A percentile compares a stretch with the other conserved stretches of the same genome.
These are phyloP conservation scores for Apostasia ramifera DNA, from an alignment of 106 monocot genomes.

Conservation along the genomic window DNA sequence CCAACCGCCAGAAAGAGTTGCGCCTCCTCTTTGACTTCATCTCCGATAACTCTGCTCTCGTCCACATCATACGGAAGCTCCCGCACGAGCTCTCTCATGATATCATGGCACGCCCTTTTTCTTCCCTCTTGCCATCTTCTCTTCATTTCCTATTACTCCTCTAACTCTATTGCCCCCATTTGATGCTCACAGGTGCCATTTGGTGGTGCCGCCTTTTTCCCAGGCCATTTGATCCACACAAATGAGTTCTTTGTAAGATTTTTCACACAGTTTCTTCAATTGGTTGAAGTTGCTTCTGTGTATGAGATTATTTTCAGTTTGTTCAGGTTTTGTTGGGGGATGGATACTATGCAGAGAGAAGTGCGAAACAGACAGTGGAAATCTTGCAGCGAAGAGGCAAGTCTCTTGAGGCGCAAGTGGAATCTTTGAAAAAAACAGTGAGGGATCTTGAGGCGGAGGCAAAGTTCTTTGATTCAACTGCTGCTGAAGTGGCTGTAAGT, in stretches of 20 bases:
- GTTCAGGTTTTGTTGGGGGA: conserved; percentile 88
- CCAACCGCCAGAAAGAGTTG: conserved; percentile 46
- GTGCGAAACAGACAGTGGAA: conserved; percentile 78
- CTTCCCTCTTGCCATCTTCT: background rate
- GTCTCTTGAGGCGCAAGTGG: conserved; percentile 55
- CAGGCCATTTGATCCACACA: conserved; percentile 83
- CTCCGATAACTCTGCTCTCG: conserved; percentile 63
- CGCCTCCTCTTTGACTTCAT: conserved; percentile 41
- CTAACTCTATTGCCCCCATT: background rate
- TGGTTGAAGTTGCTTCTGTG: background rate
- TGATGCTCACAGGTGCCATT: conserved; percentile 66
- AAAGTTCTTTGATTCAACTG: conserved; percentile 68
- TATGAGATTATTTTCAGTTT: conserved; percentile 4
- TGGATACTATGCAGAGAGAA: conserved; percentile 76
- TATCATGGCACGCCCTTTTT: conserved; percentile 41
- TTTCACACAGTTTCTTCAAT: background rate
- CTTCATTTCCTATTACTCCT: background rate
- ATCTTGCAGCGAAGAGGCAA: conserved; percentile 72
- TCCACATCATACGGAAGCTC: conserved; percentile 65
- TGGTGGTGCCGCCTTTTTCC: conserved; percentile 88
- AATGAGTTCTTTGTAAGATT: conserved; percentile 76
- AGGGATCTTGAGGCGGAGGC: conserved; percentile 68
- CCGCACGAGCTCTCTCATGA: conserved; percentile 84
- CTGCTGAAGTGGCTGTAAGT: conserved; percentile 72
- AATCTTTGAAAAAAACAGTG: conserved; percentile 44